Conservation (phyloP, 169 alveolate genomes). For the Plasmodium sp. region DNA sequence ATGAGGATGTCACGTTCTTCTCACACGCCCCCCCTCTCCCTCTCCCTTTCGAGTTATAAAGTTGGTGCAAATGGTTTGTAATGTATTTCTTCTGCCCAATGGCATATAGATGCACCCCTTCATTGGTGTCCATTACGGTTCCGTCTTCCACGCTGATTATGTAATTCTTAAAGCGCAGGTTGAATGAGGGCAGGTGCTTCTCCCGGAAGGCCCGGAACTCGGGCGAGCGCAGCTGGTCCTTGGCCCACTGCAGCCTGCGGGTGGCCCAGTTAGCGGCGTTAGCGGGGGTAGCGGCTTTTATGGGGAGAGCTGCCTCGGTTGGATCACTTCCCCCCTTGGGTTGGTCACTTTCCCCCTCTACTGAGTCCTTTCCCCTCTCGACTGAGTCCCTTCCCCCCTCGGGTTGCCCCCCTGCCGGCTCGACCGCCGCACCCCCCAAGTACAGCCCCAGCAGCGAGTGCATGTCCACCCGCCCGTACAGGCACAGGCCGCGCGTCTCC, state of each 20-base stretch:
- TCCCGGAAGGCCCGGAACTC: constrained; percentile 3
- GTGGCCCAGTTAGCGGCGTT: neutral
- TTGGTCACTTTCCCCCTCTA: neutral
- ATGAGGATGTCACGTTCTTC: constrained; percentile 21
- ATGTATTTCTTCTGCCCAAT: constrained; percentile 61
- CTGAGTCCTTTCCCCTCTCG: neutral
- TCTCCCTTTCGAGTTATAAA: constrained; percentile 10
- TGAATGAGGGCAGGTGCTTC: neutral
- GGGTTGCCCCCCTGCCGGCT: too few species aligned
- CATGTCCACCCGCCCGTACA: constrained; percentile 55
- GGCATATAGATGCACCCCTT: constrained; percentile 37
- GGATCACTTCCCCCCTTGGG: neutral
- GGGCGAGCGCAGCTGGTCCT: neutral
- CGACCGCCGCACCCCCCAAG: neutral
- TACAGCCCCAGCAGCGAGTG: constrained; percentile 3
- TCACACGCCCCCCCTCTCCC: neutral
- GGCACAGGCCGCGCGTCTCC: constrained; percentile 51
- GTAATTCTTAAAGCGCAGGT: constrained; percentile 14
- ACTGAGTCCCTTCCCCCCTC: neutral
- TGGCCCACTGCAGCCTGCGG: neutral
- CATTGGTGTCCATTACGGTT: constrained; percentile 28
- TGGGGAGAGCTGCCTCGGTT: neutral
- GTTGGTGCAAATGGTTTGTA: constrained; percentile 19
- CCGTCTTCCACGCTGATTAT: constrained; percentile 38
- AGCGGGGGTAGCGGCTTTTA: neutral